Percentiles rank a stretch among this genome's conserved stretches.
These are phyloP conservation scores for Karstenula rhodostoma DNA, from an alignment of 2,329 filamentous ascomycete species.

Conservation along the genomic window DNA sequence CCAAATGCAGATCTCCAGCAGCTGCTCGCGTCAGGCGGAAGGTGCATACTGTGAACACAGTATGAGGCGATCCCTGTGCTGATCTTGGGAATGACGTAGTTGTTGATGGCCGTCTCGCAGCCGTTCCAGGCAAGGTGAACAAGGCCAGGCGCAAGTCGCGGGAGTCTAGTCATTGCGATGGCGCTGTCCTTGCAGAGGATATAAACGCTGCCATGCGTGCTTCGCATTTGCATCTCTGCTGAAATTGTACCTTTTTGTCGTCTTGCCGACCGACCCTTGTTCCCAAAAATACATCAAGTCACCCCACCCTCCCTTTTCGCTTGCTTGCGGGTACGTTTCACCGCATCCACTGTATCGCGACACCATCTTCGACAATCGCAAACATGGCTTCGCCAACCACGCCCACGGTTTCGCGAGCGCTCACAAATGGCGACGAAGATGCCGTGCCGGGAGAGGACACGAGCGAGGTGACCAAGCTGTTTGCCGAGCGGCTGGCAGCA, in stretches of 20 bases:
- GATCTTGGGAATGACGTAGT: conserved; percentile 8
- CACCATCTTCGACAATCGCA: neutral
- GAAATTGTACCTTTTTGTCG: neutral
- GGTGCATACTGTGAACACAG: no score
- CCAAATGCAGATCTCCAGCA: conserved; percentile 1
- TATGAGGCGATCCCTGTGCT: neutral
- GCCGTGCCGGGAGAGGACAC: conserved; percentile 59
- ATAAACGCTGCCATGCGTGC: neutral
- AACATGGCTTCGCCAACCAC: conserved; percentile 45
- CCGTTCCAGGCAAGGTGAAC: neutral
- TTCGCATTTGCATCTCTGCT: neutral
- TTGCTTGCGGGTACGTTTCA: conserved; percentile 6
- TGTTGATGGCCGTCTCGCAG: neutral
- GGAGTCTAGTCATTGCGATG: neutral
- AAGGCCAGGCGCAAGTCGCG: neutral
- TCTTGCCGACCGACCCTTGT: neutral
- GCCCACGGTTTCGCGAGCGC: conserved; percentile 43
- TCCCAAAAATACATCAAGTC: neutral
- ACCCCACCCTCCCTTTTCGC: neutral
- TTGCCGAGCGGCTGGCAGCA: conserved; percentile 86
- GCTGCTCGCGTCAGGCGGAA: conserved; percentile 4
- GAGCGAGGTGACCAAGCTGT: conserved; percentile 65
- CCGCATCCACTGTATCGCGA: conserved; percentile 5
- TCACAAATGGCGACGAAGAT: conserved; percentile 52
- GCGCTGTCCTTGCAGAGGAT: neutral